phyloP scores from a whole-genome alignment of 371 early-diverging fungal genomes.

The Lichtheimia hyalospora region DNA sequence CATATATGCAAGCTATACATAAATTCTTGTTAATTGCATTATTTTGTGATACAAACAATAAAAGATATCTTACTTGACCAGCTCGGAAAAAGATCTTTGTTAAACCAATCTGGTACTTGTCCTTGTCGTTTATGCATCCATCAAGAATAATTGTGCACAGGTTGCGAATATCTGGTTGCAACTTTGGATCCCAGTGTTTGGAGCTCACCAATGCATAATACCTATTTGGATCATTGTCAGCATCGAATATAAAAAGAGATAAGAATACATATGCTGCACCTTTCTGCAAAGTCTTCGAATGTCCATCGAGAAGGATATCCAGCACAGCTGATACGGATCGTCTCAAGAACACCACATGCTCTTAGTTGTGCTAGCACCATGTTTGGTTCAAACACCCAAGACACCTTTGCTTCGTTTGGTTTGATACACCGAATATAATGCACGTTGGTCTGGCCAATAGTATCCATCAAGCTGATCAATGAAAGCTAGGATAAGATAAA shows the following conservation, averaged over 20 bases:
- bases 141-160: constrained; percentile 72
- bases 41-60: not conserved
- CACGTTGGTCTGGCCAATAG: constrained; percentile 91
- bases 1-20: constrained; percentile 73
- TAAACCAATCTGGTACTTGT: constrained; percentile 94
- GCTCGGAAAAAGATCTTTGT: constrained; percentile 99
- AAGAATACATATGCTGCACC: constrained; percentile 27
- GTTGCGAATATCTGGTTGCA: constrained; percentile 49
- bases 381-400: constrained; percentile 88
- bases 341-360: constrained; percentile 99
- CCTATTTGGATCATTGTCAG: not conserved
- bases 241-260: not conserved
- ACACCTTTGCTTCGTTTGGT: constrained; percentile 91
- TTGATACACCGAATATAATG: constrained; percentile 99
- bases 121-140: constrained; percentile 69
- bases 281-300: constrained; percentile 91
- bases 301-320: constrained; percentile 97
- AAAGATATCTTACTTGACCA: constrained; percentile 59
- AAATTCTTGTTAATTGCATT: not conserved
- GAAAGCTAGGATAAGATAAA: constrained; percentile 52
- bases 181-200: constrained; percentile 61
- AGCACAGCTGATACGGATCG: constrained; percentile 97
- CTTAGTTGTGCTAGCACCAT: constrained; percentile 95
- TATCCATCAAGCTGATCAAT: constrained; percentile 90
- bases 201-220: constrained; percentile 87